Evolutionary conservation across 805 yeast genomes (phyloP).

Genomic region (Saccharomycopsis amapae): DNA sequence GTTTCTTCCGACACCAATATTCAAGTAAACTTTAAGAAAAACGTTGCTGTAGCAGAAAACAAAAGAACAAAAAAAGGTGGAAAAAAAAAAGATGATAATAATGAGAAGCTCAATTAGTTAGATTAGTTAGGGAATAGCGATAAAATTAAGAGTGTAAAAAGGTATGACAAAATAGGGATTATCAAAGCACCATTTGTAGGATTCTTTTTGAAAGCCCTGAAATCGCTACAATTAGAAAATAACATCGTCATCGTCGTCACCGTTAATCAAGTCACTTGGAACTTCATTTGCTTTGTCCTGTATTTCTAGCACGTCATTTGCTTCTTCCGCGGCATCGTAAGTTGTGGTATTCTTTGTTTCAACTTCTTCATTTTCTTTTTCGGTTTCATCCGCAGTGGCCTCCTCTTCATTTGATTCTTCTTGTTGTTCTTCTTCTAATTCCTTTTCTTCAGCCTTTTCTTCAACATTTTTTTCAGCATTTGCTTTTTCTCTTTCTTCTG

Average conservation of each 20-base stretch:
- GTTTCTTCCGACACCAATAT: too few relatives aligned
- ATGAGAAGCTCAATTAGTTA: too few relatives aligned
- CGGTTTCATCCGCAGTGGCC: conserved; percentile 4
- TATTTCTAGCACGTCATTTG: conserved; percentile 16
- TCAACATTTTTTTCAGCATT: conserved; percentile 17
- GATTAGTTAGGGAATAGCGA: too few relatives aligned
- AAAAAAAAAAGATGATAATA: too few relatives aligned
- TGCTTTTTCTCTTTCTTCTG: conserved; percentile 27
- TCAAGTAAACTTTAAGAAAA: too few relatives aligned
- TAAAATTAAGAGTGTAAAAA: too few relatives aligned
- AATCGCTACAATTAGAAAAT: conserved; percentile 19
- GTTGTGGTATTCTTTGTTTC: conserved; percentile 20
- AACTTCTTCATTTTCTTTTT: conserved; percentile 33
- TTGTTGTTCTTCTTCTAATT: not conserved
- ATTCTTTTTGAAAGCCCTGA: too few relatives aligned
- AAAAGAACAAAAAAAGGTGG: too few relatives aligned
- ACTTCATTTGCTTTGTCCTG: conserved; percentile 6
- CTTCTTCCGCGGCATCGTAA: conserved; percentile 25
- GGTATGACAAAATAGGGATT: too few relatives aligned
- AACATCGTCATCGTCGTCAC: conserved; percentile 30
- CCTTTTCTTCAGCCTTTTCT: conserved; percentile 6
- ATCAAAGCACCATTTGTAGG: too few relatives aligned
- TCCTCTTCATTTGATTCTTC: conserved; percentile 10
- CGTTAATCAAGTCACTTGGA: conserved; percentile 26
- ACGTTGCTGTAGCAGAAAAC: too few relatives aligned